These are phyloP conservation scores for Neurospora sp. DNA, from an alignment of 495 filamentous ascomycete genomes.

Conservation along the genomic window DNA sequence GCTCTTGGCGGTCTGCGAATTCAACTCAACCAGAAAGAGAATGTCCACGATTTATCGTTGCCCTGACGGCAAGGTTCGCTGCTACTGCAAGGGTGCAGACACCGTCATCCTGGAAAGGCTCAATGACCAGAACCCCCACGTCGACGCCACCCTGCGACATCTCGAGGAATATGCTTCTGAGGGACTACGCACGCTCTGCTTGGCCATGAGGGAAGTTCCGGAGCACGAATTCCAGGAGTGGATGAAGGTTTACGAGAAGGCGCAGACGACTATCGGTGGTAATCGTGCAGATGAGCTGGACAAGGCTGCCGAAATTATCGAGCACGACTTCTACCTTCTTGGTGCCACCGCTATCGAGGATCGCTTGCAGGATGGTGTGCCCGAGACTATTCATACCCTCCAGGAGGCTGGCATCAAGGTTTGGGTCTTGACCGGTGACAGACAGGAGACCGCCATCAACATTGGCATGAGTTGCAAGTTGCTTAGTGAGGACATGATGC, in stretches of 20 bases:
- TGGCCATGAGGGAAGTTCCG: conserved; percentile 89
- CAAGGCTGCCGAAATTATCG: conserved; percentile 93
- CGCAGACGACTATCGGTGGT: conserved; percentile 80
- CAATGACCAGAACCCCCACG: conserved; percentile 65
- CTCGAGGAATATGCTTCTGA: conserved; percentile 97
- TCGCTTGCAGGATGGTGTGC: conserved; percentile 91
- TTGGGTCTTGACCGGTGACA: conserved; percentile 96
- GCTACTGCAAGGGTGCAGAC: conserved; percentile 95
- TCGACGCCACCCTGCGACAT: conserved; percentile 82
- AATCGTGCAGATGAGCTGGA: conserved; percentile 92
- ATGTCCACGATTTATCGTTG: conserved; percentile 98
- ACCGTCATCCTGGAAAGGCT: conserved; percentile 93
- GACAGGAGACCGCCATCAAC: conserved; percentile 98
- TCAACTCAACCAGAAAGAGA: conserved; percentile 94
- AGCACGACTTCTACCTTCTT: conserved; percentile 80
- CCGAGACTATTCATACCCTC: conserved; percentile 95
- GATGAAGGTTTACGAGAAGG: conserved; percentile 79
- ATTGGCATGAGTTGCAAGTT: conserved; percentile 99
- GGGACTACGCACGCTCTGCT: conserved; percentile 86
- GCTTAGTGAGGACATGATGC: conserved; percentile 96
- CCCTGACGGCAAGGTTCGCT: conserved; percentile 87
- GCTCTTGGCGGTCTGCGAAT: conserved; percentile 90
- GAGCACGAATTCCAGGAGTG: conserved; percentile 88
- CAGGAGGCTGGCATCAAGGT: conserved; percentile 97
- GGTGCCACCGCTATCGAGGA: conserved; percentile 98